Percentiles rank a stretch among this genome's conserved stretches.
Conservation (phyloP, 108 stramenopile genomes). For the Chaetoceros muelleri region DNA sequence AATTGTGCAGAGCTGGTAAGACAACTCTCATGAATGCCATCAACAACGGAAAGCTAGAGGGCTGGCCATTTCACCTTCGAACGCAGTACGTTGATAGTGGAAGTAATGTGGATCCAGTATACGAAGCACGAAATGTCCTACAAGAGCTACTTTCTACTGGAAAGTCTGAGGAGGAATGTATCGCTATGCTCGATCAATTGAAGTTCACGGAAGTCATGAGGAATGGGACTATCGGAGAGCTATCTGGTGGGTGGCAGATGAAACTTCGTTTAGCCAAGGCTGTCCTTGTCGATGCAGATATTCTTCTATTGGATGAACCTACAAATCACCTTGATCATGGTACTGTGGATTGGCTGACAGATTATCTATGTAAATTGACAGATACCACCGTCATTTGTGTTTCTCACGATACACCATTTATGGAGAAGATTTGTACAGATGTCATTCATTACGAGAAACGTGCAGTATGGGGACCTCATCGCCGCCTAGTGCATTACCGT, state of each 20-base stretch:
- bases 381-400: conserved; percentile 86
- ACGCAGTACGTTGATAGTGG: conserved; percentile 95
- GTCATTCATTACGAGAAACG: conserved; percentile 93
- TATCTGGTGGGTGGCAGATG: conserved; percentile 99
- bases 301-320: conserved; percentile 85
- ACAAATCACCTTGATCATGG: conserved; percentile 79
- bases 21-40: conserved; percentile 97
- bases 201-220: conserved; percentile 86
- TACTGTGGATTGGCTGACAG: conserved; percentile 83
- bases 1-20: conserved; percentile 94
- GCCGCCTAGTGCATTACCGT: conserved; percentile 88
- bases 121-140: conserved; percentile 67
- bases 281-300: conserved; percentile 81
- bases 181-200: conserved; percentile 57
- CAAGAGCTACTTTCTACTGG: conserved; percentile 38
- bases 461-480: conserved; percentile 76
- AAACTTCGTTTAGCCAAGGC: conserved; percentile 76
- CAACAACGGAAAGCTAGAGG: conserved; percentile 93
- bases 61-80: conserved; percentile 81
- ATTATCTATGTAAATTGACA: conserved; percentile 59
- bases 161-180: conserved; percentile 56
- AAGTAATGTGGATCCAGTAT: conserved; percentile 83
- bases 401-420: conserved; percentile 89
- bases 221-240: conserved; percentile 77
- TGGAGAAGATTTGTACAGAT: conserved; percentile 89